Base-by-base conservation (phyloP, 1,284 basidiomycete species). In the Microbotryomycetes sp. region DNA sequence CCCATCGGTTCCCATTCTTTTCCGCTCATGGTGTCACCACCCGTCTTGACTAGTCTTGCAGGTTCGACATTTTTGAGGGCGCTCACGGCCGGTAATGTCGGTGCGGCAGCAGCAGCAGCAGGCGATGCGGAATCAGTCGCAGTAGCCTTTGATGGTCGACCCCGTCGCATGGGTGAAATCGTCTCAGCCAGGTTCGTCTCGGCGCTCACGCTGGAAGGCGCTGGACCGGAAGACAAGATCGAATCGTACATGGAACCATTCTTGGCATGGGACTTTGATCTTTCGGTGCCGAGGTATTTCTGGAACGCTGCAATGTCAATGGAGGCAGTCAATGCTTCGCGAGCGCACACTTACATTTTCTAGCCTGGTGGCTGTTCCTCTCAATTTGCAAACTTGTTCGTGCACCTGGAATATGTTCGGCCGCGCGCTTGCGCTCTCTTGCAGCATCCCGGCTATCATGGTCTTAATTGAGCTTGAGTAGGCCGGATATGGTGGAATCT, bases 401-500 rank as follows among this genome's bases (percentile, higher is more conserved):
- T 74, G 73, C 1, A 74, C 71, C 45, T 72, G 66, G 56, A 67
- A 73, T 35, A 73, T 70, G 55, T 70, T 73, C 5, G 72, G 73
- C 3, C 73, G 64, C 54, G 60, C 57, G 26, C 52, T 50, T 4
- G 66, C 52, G 0, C 59, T 55, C 49, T 72, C 71, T 56, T 71
- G 71, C 31, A 73, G 61, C 70, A 73, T 72, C 11, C 58, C 59
- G 7, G 90, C 86, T 66, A 99, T 97, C 48, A 98, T 76, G 52
- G 84, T 80, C 71, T 89, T 92, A 79, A 98, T 83, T 50, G 87
- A 82, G 2, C 82, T 78, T 2, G 93, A 97, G 75, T 99, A 99
- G 3, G 88, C 82, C 0, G 96, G 96, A 75, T 91, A 94, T 35
- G 89, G 84, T 4, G 92, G 92, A 62, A 91, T 90, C 71, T 68